These are phyloP conservation scores for Bipolaris sorokiniana DNA, from an alignment of 2,329 filamentous ascomycete species.

Conservation along the genomic window DNA sequence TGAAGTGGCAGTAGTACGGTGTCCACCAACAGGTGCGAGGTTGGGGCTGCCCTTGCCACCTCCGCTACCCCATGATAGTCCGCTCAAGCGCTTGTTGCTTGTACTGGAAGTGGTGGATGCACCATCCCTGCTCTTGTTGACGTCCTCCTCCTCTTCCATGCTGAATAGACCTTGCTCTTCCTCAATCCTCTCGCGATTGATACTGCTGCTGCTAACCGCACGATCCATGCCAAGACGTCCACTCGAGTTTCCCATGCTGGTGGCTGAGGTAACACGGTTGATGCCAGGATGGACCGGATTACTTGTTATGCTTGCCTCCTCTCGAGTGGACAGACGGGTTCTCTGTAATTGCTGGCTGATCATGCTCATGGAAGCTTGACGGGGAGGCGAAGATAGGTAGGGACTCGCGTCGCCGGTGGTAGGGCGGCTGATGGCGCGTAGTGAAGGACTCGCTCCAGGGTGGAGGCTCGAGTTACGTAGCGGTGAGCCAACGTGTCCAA, in stretches of 20 bases:
- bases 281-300: constrained; percentile 72
- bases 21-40: constrained; percentile 43
- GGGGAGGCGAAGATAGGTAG: constrained; percentile 61
- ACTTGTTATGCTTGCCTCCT: constrained; percentile 33
- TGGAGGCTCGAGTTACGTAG: constrained; percentile 66
- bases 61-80: constrained; percentile 46
- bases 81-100: constrained; percentile 47
- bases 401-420: constrained; percentile 57
- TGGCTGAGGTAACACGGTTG: constrained; percentile 42
- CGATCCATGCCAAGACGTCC: constrained; percentile 47
- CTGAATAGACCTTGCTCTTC: constrained; percentile 53
- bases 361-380: constrained; percentile 65
- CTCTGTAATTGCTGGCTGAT: constrained; percentile 64
- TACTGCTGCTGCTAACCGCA: constrained; percentile 49
- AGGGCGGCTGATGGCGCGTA: constrained; percentile 58
- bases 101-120: constrained; percentile 43
- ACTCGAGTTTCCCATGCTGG: constrained; percentile 40
- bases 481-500: constrained; percentile 69
- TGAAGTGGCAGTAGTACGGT: constrained; percentile 30
- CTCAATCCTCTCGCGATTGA: constrained; percentile 50
- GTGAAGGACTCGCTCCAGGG: constrained; percentile 56
- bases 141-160: constrained; percentile 51
- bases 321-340: constrained; percentile 49
- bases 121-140: constrained; percentile 42
- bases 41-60: constrained; percentile 47